A percentile compares a stretch with the other conserved stretches of the same genome.
These are phyloP conservation scores for Botryobasidium botryosum DNA, from an alignment of 768 basidiomycete species.

Conservation along the genomic window DNA sequence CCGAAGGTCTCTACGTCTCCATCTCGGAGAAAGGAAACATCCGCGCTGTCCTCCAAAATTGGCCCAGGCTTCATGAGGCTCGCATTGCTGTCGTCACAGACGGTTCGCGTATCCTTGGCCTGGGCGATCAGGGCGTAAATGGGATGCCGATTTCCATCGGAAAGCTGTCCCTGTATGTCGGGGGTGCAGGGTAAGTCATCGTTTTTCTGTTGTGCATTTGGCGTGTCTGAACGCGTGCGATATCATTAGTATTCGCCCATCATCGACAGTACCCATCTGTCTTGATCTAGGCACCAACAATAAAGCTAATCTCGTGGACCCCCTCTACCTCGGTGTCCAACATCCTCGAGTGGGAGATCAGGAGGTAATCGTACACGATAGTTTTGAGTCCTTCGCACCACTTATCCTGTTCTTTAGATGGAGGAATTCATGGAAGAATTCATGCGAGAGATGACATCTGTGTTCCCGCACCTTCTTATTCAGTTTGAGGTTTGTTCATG, in stretches of 20 bases:
- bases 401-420: slow-evolving; percentile 23
- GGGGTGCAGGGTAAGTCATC: slow-evolving; percentile 61
- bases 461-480: slow-evolving; percentile 67
- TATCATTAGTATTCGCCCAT: slow-evolving; percentile 44
- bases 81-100: slow-evolving; percentile 88
- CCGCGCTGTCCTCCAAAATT: slow-evolving; percentile 46
- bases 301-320: slow-evolving; percentile 60
- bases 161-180: slow-evolving; percentile 82
- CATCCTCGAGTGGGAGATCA: slow-evolving; percentile 44
- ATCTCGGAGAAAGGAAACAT: slow-evolving; percentile 74
- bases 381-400: background rate
- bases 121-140: slow-evolving; percentile 29
- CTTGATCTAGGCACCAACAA: slow-evolving; percentile 87
- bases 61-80: slow-evolving; percentile 57
- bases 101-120: slow-evolving; percentile 72
- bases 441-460: slow-evolving; percentile 58
- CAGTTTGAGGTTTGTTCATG: too few species aligned
- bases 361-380: slow-evolving; percentile 17
- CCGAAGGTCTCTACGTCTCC: slow-evolving; percentile 35
- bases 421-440: slow-evolving; percentile 85
- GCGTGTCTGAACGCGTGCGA: background rate
- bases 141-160: slow-evolving; percentile 69
- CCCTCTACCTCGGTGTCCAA: slow-evolving; percentile 75
- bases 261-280: slow-evolving; percentile 65
- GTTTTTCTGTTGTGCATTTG: slow-evolving; percentile 14